Percentiles rank a stretch among this genome's conserved stretches.
These are phyloP conservation scores for Parachaetomium inaequale DNA, from an alignment of 495 filamentous ascomycete species.

Conservation along the genomic window DNA sequence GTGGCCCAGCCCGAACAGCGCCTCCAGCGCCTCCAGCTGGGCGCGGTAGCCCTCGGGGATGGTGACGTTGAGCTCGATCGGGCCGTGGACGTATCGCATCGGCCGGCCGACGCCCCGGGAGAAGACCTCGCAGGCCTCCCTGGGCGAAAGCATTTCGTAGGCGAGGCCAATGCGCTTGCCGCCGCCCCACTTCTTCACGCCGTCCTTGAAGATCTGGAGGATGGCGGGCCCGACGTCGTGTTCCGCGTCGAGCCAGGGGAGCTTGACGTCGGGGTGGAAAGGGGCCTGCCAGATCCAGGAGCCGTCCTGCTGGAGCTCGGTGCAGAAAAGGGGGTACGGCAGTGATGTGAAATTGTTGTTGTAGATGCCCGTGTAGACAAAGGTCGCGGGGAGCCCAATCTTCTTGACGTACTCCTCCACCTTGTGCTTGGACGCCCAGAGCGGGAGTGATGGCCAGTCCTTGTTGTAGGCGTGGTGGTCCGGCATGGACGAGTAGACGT, in stretches of 20 bases:
- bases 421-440: slow-evolving; percentile 89
- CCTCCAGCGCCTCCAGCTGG: slow-evolving; percentile 72
- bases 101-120: slow-evolving; percentile 70
- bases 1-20: slow-evolving; percentile 57
- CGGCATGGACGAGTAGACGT: slow-evolving; percentile 94
- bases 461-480: slow-evolving; percentile 73
- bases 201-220: slow-evolving; percentile 93
- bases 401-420: slow-evolving; percentile 88
- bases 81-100: slow-evolving; percentile 70
- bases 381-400: slow-evolving; percentile 79
- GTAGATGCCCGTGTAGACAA: slow-evolving; percentile 95
- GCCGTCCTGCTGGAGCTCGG: slow-evolving; percentile 77
- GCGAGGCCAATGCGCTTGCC: slow-evolving; percentile 89
- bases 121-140: slow-evolving; percentile 77
- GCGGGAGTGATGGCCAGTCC: slow-evolving; percentile 73
- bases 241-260: slow-evolving; percentile 97
- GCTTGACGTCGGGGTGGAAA: slow-evolving; percentile 78
- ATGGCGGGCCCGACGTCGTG: slow-evolving; percentile 95
- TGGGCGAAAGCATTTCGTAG: slow-evolving; percentile 83
- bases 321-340: slow-evolving; percentile 88
- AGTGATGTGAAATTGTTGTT: slow-evolving; percentile 98
- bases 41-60: slow-evolving; percentile 86
- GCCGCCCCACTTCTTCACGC: slow-evolving; percentile 80
- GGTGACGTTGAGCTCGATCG: slow-evolving; percentile 79
- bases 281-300: slow-evolving; percentile 93